Percentiles rank a stretch among this genome's conserved stretches.
Evolutionary conservation across 495 filamentous ascomycete species (phyloP).

Genomic region (Penicillium taxi): DNA sequence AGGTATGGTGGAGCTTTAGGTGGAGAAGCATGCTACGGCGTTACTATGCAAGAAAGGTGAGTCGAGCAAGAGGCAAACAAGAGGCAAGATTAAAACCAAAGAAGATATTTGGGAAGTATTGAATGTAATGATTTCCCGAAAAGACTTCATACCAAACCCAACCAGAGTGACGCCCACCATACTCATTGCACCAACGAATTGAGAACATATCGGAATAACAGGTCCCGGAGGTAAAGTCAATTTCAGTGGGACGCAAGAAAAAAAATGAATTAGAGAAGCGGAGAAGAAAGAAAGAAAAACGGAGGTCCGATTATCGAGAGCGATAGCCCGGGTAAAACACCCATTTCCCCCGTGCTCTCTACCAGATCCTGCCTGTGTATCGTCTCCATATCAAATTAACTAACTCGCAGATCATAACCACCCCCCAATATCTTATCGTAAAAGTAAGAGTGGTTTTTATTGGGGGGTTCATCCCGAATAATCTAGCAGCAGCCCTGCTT

Average conservation of each 20-base stretch:
- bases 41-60: too few species aligned
- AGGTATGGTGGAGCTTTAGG: too few species aligned
- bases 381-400: constrained; percentile 32
- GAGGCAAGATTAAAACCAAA: too few species aligned
- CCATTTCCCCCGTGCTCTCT: constrained; percentile 23
- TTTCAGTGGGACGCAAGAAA: constrained; percentile 20
- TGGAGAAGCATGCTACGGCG: too few species aligned
- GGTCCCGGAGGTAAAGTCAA: constrained; percentile 22
- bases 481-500: constrained; percentile 85
- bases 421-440: constrained; percentile 38
- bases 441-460: constrained; percentile 35
- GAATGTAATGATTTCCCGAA: constrained; percentile 17
- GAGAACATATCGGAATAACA: constrained; percentile 14
- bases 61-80: too few species aligned
- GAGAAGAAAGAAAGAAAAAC: constrained; percentile 17
- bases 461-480: constrained; percentile 22
- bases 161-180: constrained; percentile 20
- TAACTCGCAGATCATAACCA: constrained; percentile 34
- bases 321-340: constrained; percentile 11
- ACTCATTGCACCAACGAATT: constrained; percentile 16
- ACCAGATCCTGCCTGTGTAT: constrained; percentile 36
- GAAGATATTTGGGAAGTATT: background rate
- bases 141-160: constrained; percentile 19
- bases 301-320: constrained; percentile 24
- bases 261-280: constrained; percentile 13